phyloP scores from a whole-genome alignment of 495 filamentous ascomycete genomes.

The Trichoderma parareesei region DNA sequence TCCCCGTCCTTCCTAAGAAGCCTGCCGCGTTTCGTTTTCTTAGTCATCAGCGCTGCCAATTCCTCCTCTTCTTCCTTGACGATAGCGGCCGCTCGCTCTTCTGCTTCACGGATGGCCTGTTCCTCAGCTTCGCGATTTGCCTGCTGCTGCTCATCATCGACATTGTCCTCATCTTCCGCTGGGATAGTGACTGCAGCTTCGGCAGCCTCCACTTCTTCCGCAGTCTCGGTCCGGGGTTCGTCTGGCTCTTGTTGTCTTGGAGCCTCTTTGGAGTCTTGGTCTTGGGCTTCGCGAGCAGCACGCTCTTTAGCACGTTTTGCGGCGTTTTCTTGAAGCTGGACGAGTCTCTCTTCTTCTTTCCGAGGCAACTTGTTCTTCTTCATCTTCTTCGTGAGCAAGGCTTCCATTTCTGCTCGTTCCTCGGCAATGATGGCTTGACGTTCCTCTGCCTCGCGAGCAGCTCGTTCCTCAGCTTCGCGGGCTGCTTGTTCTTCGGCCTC shows the following conservation, averaged over 20 bases:
- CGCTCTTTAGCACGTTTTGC: slow-evolving; percentile 17
- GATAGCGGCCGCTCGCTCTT: slow-evolving; percentile 8
- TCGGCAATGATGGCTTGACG: slow-evolving; percentile 21
- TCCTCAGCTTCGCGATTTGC: slow-evolving; percentile 22
- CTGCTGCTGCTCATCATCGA: slow-evolving; percentile 17
- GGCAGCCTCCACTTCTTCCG: not conserved
- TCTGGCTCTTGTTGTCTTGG: not conserved
- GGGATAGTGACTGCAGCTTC: not conserved
- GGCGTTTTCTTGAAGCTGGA: slow-evolving; percentile 28
- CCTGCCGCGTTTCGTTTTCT: slow-evolving; percentile 31
- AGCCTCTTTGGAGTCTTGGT: slow-evolving; percentile 2
- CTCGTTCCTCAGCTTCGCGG: slow-evolving; percentile 15
- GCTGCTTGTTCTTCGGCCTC: slow-evolving; percentile 15
- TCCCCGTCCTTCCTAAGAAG: not conserved
- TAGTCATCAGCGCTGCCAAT: slow-evolving; percentile 18
- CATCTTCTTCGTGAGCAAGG: slow-evolving; percentile 20
- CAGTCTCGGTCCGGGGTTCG: not conserved
- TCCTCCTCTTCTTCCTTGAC: slow-evolving; percentile 21
- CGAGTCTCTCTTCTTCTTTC: slow-evolving; percentile 26
- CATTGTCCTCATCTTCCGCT: not conserved
- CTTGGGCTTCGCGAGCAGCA: slow-evolving; percentile 1
- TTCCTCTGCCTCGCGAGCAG: slow-evolving; percentile 13
- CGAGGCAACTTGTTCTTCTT: slow-evolving; percentile 22
- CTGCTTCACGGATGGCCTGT: slow-evolving; percentile 15
- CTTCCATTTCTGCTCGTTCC: slow-evolving; percentile 25